Evolutionary conservation across 352 stramenopile genomes (phyloP), one percentile per base, ranked within the genome.

Genomic region (Globisporangium canariense): DNA sequence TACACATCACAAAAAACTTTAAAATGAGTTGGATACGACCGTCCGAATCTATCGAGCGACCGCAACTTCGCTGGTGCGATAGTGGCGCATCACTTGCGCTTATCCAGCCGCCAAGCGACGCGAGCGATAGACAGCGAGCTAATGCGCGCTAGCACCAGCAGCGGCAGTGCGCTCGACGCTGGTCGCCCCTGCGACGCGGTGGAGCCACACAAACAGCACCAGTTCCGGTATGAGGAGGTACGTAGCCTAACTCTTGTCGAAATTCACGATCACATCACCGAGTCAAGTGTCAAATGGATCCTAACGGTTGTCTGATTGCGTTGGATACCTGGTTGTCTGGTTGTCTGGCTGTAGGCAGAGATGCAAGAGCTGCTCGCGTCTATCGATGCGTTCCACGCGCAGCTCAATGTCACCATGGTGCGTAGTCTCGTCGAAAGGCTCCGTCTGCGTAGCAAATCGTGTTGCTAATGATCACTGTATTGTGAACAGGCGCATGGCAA

Each of bases 61-160:
- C 36, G 0, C 8, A 16, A 11, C 36, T 40, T 56, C 25, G 50
- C 50, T 56, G 14, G 25, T 40, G 14, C 25, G 4, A n/a, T 45
- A 13, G 11, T 18, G 40, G 41, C 16, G 41, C 41, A 58, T 58
- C 52, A 58, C 52, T 45, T 40, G 30, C 51, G 30, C 51, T 57
- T 57, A 58, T 58, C 52, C 30, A 45, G 16, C 18, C 45, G 14
- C 52, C 18, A 58, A 58, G 52, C 52, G 52, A 25, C 52, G 52
- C 52, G 52, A 14, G n/a, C 36, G 36, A 41, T 41, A 16, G 36
- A 41, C 7, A 41, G 36, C 45, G 45, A 22, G 45, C 18, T 6
- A 1, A 51, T 18, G 36, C 52, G n/a, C 8, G 36, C 28, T 30
- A 11, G 3, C 52, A 58, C 18, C 52, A 9, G 11, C 11, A 11